A percentile compares a stretch with the other conserved stretches of the same genome.
These are phyloP conservation scores for Globisporangium paroecandrum DNA, from an alignment of 352 stramenopile species.

Conservation along the genomic window DNA sequence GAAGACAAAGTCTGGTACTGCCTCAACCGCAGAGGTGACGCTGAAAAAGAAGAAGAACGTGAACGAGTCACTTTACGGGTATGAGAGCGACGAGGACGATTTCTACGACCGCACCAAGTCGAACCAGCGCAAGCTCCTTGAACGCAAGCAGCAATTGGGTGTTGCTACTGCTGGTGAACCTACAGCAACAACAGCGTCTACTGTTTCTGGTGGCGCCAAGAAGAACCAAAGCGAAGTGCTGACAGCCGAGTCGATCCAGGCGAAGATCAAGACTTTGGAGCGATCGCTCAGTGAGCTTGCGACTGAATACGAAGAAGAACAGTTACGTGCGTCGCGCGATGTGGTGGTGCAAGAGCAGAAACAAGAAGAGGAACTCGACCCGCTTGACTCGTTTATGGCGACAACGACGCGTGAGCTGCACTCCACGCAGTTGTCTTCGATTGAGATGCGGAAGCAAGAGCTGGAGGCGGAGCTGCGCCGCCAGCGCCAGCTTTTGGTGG, in stretches of 20 bases:
- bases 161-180: background rate
- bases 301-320: constrained; percentile 19
- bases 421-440: constrained; percentile 25
- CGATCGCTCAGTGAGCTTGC: constrained; percentile 29
- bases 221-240: constrained; percentile 26
- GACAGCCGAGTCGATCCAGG: constrained; percentile 53
- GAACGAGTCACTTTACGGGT: constrained; percentile 39
- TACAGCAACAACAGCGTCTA: background rate
- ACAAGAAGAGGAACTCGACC: constrained; percentile 33
- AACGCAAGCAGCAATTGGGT: constrained; percentile 28
- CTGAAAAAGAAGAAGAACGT: constrained; percentile 16
- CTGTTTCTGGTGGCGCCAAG: background rate
- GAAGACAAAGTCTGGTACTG: constrained; percentile 21
- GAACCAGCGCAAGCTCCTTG: constrained; percentile 47
- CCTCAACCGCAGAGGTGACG: background rate
- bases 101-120: constrained; percentile 75
- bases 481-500: constrained; percentile 42
- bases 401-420: constrained; percentile 49
- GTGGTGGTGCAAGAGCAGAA: constrained; percentile 17
- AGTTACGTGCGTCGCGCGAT: background rate
- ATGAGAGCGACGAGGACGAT: constrained; percentile 74
- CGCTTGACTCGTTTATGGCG: constrained; percentile 69
- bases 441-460: constrained; percentile 23
- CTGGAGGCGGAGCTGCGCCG: constrained; percentile 40
- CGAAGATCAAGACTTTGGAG: constrained; percentile 40